Conservation (phyloP, 2,329 filamentous ascomycete species). For the Trichoderma guizhouense region DNA sequence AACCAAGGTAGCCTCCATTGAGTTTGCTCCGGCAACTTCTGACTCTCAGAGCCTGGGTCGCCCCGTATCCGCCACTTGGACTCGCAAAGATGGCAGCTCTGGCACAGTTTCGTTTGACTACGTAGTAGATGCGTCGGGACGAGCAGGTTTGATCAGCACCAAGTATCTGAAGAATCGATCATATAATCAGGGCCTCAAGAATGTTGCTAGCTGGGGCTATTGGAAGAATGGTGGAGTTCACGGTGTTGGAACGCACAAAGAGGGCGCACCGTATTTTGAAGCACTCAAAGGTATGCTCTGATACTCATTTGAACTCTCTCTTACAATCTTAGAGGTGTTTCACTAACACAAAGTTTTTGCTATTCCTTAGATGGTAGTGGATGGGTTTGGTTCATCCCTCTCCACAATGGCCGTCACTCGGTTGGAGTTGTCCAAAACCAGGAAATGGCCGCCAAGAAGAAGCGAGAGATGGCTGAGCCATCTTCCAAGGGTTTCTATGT, state of each 20-base stretch:
- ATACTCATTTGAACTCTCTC: background rate
- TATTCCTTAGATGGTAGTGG: conserved; percentile 40
- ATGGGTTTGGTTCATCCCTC: conserved; percentile 49
- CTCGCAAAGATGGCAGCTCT: conserved; percentile 31
- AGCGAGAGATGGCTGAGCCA: conserved; percentile 22
- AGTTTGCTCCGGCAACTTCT: conserved; percentile 26
- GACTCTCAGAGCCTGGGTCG: conserved; percentile 25
- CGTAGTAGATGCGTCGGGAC: conserved; percentile 47
- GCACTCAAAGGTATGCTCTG: conserved; percentile 32
- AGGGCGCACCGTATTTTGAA: conserved; percentile 43
- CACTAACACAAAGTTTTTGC: background rate
- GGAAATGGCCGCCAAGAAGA: conserved; percentile 34
- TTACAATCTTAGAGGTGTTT: background rate
- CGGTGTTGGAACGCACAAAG: conserved; percentile 33
- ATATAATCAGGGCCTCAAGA: conserved; percentile 47
- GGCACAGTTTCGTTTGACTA: conserved; percentile 46
- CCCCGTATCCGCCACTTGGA: conserved; percentile 37
- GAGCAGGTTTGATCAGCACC: conserved; percentile 43
- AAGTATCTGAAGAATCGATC: conserved; percentile 48
- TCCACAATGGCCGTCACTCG: conserved; percentile 45
- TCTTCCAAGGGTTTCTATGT: conserved; percentile 33
- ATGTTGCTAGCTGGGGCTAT: conserved; percentile 49
- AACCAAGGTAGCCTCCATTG: conserved; percentile 34
- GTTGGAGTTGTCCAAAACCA: conserved; percentile 44
- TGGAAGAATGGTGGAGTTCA: conserved; percentile 38